A percentile compares a stretch with the other conserved stretches of the same genome.
Conservation (phyloP, 176 grass and related monocot species). For the Juncus inflexus region DNA sequence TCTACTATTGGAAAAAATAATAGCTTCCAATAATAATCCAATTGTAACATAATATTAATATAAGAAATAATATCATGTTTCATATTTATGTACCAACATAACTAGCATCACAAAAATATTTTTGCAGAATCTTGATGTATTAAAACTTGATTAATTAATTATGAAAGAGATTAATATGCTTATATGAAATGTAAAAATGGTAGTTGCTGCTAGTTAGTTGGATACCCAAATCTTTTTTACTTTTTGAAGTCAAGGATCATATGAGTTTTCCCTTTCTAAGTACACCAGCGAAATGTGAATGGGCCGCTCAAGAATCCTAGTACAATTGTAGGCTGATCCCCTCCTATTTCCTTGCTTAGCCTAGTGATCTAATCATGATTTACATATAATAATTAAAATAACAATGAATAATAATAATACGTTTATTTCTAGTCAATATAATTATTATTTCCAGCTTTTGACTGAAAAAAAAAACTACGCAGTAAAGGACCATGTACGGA, state of each 20-base stretch:
- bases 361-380: slow-evolving; percentile 8
- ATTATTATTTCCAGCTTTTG: too few relatives aligned
- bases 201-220: neutral
- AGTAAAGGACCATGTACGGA: too few relatives aligned
- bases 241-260: slow-evolving; percentile 17
- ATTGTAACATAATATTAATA: neutral
- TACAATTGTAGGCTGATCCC: slow-evolving; percentile 3
- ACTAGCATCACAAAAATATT: neutral
- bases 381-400: neutral
- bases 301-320: slow-evolving; percentile 20
- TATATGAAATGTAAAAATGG: slow-evolving; percentile 11
- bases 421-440: too few relatives aligned
- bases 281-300: slow-evolving; percentile 21
- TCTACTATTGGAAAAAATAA: too few relatives aligned
- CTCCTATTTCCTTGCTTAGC: slow-evolving; percentile 5
- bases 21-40: too few relatives aligned
- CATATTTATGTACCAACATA: neutral
- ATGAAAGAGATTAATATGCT: neutral
- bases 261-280: slow-evolving; percentile 17
- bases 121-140: neutral
- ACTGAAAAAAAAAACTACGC: too few relatives aligned
- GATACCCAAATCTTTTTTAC: slow-evolving; percentile 19
- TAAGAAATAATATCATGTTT: neutral
- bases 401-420: too few relatives aligned
- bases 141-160: slow-evolving; percentile 3